phyloP scores from a whole-genome alignment of 2,329 filamentous ascomycete genomes.

The Hymenoscyphus fructigenus region DNA sequence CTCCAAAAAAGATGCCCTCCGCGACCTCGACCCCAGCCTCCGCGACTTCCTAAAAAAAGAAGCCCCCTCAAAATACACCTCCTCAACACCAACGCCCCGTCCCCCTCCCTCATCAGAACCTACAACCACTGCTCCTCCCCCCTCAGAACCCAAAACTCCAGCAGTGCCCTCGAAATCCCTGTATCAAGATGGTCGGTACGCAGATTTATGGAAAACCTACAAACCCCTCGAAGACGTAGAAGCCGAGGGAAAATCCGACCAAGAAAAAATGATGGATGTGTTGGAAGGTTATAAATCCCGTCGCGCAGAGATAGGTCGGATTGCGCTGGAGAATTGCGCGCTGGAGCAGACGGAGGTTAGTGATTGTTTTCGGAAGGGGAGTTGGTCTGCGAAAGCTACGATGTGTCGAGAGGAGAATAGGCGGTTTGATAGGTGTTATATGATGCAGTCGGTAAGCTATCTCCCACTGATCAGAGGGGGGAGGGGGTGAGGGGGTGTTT shows the following conservation, averaged over 20 bases:
- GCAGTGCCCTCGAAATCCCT: constrained; percentile 48
- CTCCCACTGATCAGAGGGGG: too few relatives aligned
- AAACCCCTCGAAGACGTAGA: constrained; percentile 69
- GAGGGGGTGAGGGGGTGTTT: too few relatives aligned
- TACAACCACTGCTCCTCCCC: constrained; percentile 12
- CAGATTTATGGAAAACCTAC: constrained; percentile 93
- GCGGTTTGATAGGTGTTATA: constrained; percentile 83
- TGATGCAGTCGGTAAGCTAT: constrained; percentile 71
- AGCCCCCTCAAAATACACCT: constrained; percentile 52
- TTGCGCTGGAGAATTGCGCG: constrained; percentile 91
- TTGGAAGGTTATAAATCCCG: constrained; percentile 82
- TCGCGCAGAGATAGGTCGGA: constrained; percentile 71
- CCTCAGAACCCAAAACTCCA: constrained; percentile 14
- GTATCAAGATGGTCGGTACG: constrained; percentile 70
- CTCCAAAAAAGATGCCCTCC: constrained; percentile 50
- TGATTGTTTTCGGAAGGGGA: constrained; percentile 76
- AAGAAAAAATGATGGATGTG: constrained; percentile 78
- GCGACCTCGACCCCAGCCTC: constrained; percentile 62
- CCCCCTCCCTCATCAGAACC: constrained; percentile 13
- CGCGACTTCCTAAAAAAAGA: constrained; percentile 67
- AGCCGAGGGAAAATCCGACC: constrained; percentile 66
- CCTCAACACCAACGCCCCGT: constrained; percentile 16
- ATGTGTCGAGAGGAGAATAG: constrained; percentile 79
- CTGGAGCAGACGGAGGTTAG: constrained; percentile 81
- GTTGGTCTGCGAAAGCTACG: constrained; percentile 65